These are phyloP conservation scores for Coniferiporia sulphurascens DNA, from an alignment of 1,284 basidiomycete species.

Conservation along the genomic window DNA sequence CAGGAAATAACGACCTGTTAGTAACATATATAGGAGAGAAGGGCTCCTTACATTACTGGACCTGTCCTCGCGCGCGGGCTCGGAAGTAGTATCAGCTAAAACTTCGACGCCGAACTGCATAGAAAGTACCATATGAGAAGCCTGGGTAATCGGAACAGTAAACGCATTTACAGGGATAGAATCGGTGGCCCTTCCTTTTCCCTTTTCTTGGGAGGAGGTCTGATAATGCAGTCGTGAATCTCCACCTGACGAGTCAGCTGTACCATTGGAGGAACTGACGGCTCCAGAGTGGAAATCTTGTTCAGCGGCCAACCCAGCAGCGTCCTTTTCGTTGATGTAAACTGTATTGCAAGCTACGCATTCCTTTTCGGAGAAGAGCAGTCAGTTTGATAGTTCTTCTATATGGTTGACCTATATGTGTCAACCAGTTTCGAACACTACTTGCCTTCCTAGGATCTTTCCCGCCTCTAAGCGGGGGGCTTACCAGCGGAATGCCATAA, in stretches of 20 bases:
- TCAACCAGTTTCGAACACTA: background rate
- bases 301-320: constrained; percentile 42
- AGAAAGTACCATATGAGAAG: background rate
- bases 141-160: background rate
- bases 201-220: background rate
- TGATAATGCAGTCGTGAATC: background rate
- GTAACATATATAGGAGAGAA: no score
- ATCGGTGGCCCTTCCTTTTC: background rate
- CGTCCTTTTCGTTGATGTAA: constrained; percentile 52
- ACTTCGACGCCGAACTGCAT: background rate
- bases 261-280: background rate
- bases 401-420: no score
- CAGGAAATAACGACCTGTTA: no score
- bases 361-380: constrained; percentile 43
- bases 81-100: background rate
- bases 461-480: constrained; percentile 60
- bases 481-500: constrained; percentile 68
- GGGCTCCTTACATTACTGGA: background rate
- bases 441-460: constrained; percentile 62
- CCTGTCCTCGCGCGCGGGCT: background rate
- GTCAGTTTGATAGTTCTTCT: background rate
- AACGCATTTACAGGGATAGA: background rate
- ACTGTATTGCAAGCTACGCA: constrained; percentile 68
- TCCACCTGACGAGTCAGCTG: no score
- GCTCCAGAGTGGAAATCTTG: constrained; percentile 4